Percentiles rank a stretch among this genome's conserved stretches.
These are phyloP conservation scores for Fusarium foetens DNA, from an alignment of 2,329 filamentous ascomycete species.

Conservation along the genomic window DNA sequence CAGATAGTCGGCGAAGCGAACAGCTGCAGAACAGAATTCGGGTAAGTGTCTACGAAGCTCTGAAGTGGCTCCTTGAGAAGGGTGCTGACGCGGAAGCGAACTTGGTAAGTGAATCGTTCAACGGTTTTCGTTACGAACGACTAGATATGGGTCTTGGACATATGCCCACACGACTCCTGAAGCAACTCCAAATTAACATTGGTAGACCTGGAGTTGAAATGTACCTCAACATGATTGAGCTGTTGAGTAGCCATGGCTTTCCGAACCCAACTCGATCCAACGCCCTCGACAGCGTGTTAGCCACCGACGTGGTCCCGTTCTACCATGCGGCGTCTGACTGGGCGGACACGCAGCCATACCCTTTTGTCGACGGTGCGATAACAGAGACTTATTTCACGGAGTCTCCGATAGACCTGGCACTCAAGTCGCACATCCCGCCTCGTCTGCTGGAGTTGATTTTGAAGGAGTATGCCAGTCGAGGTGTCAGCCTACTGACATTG, in stretches of 20 bases:
- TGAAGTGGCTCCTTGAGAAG: conserved; percentile 19
- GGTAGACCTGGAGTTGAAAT: background rate
- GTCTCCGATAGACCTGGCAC: background rate
- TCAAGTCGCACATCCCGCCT: conserved; percentile 12
- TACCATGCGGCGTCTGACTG: background rate
- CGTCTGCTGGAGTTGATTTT: conserved; percentile 16
- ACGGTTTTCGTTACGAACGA: background rate
- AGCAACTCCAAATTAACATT: background rate
- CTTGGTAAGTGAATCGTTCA: background rate
- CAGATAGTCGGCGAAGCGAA: too few species aligned
- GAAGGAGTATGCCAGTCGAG: background rate
- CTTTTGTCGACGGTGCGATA: background rate
- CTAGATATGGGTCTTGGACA: background rate
- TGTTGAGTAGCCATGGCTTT: background rate
- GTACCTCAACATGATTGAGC: background rate
- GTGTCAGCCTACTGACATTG: background rate
- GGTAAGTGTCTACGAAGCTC: background rate
- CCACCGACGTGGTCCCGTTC: background rate
- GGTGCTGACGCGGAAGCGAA: background rate
- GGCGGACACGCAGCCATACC: background rate
- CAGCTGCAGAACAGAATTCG: background rate
- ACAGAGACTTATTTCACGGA: background rate
- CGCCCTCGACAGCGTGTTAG: background rate
- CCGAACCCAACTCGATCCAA: background rate
- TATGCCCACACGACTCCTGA: background rate